phyloP scores from a whole-genome alignment of 1,284 basidiomycete species.

The Cystobasidiaceae sp. region DNA sequence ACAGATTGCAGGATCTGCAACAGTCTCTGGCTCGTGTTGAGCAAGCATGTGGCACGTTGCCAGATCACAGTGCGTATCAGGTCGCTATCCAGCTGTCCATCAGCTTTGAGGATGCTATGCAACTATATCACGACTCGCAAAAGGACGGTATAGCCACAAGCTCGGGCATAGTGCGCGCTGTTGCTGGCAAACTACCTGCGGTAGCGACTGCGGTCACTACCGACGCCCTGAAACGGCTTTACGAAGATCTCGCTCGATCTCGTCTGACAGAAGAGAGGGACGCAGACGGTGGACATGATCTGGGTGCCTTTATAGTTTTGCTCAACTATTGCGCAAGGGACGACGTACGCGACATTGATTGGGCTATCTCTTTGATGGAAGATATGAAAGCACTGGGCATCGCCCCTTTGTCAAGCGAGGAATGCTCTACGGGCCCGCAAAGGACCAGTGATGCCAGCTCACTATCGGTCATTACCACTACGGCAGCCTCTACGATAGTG shows the following conservation, averaged over 20 bases:
- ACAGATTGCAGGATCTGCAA: slow-evolving; percentile 31
- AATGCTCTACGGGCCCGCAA: neutral
- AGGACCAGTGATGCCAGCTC: neutral
- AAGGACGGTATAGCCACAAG: slow-evolving; percentile 10
- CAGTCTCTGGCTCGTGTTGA: slow-evolving; percentile 33
- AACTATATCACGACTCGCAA: slow-evolving; percentile 31
- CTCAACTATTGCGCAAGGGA: slow-evolving; percentile 11
- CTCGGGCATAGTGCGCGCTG: slow-evolving; percentile 34
- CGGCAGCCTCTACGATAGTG: slow-evolving; percentile 54
- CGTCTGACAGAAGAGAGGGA: neutral
- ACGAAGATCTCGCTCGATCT: slow-evolving; percentile 5
- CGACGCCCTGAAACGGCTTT: neutral
- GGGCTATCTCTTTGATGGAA: slow-evolving; percentile 55
- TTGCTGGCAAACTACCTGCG: slow-evolving; percentile 11
- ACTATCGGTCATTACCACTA: neutral
- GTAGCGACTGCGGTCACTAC: neutral
- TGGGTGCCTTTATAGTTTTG: neutral
- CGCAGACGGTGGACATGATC: slow-evolving; percentile 2
- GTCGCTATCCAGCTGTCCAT: slow-evolving; percentile 32
- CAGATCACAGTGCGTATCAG: slow-evolving; percentile 31
- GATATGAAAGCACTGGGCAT: slow-evolving; percentile 52
- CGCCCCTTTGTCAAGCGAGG: neutral
- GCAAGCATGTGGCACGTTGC: slow-evolving; percentile 25
- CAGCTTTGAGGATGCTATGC: slow-evolving; percentile 35
- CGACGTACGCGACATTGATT: slow-evolving; percentile 16